phyloP scores from a whole-genome alignment of 805 yeast genomes.

The Barnettozyma siamensis region DNA sequence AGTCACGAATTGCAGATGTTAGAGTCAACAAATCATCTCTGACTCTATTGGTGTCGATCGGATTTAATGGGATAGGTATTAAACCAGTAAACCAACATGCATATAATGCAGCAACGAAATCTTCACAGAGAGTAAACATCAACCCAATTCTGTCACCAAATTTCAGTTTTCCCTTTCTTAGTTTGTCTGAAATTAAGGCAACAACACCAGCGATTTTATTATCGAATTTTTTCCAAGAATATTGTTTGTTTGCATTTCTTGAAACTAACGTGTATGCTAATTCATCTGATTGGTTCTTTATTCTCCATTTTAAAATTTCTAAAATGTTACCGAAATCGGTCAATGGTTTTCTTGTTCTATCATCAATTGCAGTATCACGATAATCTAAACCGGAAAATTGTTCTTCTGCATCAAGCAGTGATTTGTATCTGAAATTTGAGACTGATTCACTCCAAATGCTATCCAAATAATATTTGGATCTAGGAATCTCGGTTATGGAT shows the following conservation, averaged over 20 bases:
- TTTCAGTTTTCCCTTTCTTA: slow-evolving; percentile 55
- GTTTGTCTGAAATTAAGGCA: slow-evolving; percentile 62
- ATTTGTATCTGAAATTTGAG: slow-evolving; percentile 56
- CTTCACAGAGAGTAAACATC: slow-evolving; percentile 85
- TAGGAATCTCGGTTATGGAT: slow-evolving; percentile 60
- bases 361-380: slow-evolving; percentile 71
- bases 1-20: slow-evolving; percentile 60
- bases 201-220: slow-evolving; percentile 70
- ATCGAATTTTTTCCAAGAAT: slow-evolving; percentile 82
- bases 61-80: slow-evolving; percentile 69
- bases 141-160: slow-evolving; percentile 73
- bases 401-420: slow-evolving; percentile 53
- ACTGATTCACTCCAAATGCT: slow-evolving; percentile 69
- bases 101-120: slow-evolving; percentile 71
- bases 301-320: slow-evolving; percentile 76
- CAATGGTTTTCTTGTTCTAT: slow-evolving; percentile 66
- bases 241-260: slow-evolving; percentile 42
- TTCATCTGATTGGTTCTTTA: slow-evolving; percentile 68
- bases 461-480: slow-evolving; percentile 70
- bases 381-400: slow-evolving; percentile 82
- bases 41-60: slow-evolving; percentile 58
- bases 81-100: slow-evolving; percentile 85
- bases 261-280: slow-evolving; percentile 55
- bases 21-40: slow-evolving; percentile 72
- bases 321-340: slow-evolving; percentile 66